A percentile compares a stretch with the other conserved stretches of the same genome.
Evolutionary conservation across 2,329 filamentous ascomycete species (phyloP).

Genomic region (Aspergillus quadricinctus): DNA sequence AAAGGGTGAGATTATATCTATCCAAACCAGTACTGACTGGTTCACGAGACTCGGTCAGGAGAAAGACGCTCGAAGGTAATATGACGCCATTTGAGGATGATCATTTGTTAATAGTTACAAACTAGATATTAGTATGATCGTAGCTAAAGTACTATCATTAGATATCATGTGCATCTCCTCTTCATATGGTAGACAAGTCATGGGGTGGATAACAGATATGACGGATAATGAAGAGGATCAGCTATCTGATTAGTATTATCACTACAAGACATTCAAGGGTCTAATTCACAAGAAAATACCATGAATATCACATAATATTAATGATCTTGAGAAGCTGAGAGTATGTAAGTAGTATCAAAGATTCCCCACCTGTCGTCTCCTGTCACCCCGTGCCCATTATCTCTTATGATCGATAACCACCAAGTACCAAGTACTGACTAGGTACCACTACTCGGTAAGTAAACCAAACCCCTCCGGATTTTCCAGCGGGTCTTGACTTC

Average conservation of each 20-base stretch:
- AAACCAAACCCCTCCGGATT: conserved; percentile 25
- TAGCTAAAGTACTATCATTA: neutral
- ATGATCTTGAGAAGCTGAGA: neutral
- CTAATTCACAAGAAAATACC: too few relatives aligned
- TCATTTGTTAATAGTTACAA: neutral
- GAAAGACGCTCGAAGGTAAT: neutral
- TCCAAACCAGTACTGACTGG: neutral
- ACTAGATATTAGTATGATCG: neutral
- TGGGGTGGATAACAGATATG: neutral
- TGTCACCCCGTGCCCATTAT: conserved; percentile 4
- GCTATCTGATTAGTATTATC: neutral
- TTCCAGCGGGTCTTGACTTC: conserved; percentile 6
- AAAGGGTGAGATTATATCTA: neutral
- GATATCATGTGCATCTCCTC: neutral
- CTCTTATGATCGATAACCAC: neutral
- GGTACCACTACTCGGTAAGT: neutral
- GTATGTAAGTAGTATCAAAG: neutral
- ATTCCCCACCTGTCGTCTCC: conserved; percentile 8
- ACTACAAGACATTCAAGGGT: too few relatives aligned
- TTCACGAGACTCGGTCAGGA: neutral
- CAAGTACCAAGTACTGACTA: neutral
- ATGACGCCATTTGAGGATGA: neutral
- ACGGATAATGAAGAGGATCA: neutral
- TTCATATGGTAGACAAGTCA: neutral
- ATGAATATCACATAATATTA: neutral